Base-by-base conservation (phyloP, 2,329 filamentous ascomycete species). In the Lojkania enalia region DNA sequence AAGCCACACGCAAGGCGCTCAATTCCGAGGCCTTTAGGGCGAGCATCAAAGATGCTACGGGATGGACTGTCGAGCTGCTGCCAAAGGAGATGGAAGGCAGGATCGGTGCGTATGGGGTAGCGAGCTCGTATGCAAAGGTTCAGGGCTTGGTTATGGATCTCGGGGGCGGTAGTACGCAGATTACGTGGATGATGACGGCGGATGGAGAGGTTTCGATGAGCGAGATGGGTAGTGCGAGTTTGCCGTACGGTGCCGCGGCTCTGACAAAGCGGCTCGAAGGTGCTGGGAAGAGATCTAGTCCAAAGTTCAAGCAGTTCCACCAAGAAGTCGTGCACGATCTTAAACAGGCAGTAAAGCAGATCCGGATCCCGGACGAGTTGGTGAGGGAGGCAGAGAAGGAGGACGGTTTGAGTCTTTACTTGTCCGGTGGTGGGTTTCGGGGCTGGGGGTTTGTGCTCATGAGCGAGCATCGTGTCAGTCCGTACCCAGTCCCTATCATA, bases 391-490 rank as follows among this genome's bases (percentile, higher is more conserved):
- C n/a, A n/a, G 57, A 69, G 20, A 58, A 67, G 4, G 45, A 46
- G 19, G 46, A 57, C n/a, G 64, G 64, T 1, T 55, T 69, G 5
- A 82, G 86, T 23, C 75, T 96, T 6, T 96, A 91, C 65, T 83
- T 96, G 45, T 95, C 88, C 51, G 91, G 91, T 32, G 91, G 91
- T 18, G 91, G 91, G 0, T 95, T 96, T 64, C 78, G 91, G 25
- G 91, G 91, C 13, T 96, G 95, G 77, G 91, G 90, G 5, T 95
- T 89, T 68, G 84, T 95, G 61, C 77, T 96, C 40, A 91, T 95
- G 86, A 84, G 87, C 63, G 80, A 82, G 54, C 87, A 92, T 58
- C 70, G 75, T 4, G 80, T 89, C 32, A 75, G 79, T 42, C 89
- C 89, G 0, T 96, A 95, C 65, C 91, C 91, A 0, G 87, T 96